phyloP scores from a whole-genome alignment of 1,139 yeast genomes.

The Lodderomyces parapsilosis region DNA sequence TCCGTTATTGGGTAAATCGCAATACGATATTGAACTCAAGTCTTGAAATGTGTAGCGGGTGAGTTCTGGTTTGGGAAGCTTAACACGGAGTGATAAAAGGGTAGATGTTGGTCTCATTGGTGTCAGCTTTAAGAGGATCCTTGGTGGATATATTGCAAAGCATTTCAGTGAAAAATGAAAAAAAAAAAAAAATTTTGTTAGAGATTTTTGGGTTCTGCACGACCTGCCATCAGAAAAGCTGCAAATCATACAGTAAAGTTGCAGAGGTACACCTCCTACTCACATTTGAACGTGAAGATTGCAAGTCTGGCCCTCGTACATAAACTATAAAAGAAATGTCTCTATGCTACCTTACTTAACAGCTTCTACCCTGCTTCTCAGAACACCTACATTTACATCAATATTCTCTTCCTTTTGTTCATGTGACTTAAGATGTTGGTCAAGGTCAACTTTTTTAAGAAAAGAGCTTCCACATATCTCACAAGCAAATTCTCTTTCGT shows the following conservation, averaged over 20 bases:
- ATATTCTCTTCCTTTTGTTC: conserved; percentile 3
- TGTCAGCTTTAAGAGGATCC: background rate
- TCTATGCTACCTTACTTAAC: background rate
- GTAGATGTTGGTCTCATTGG: conserved; percentile 20
- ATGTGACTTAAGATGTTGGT: conserved; percentile 38
- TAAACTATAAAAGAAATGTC: too few species aligned
- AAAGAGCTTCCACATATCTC: conserved; percentile 51
- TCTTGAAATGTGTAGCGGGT: conserved; percentile 6
- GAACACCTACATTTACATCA: background rate
- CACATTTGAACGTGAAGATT: too few species aligned
- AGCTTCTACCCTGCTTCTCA: background rate
- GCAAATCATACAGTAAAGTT: too few species aligned
- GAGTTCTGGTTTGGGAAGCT: conserved; percentile 7
- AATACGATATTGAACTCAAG: conserved; percentile 4
- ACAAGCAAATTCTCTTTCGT: conserved; percentile 52
- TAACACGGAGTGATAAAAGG: conserved; percentile 4
- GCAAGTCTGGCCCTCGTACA: too few species aligned
- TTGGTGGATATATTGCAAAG: background rate
- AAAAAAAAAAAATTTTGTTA: too few species aligned
- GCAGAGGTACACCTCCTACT: too few species aligned
- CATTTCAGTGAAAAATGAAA: background rate
- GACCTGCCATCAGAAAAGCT: too few species aligned
- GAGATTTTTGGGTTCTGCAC: background rate
- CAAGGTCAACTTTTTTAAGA: conserved; percentile 38
- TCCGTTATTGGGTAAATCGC: conserved; percentile 24